Percentiles rank a stretch among this genome's conserved stretches.
phyloP scores from a whole-genome alignment of 371 early-diverging fungal genomes.

The Nematocida major region DNA sequence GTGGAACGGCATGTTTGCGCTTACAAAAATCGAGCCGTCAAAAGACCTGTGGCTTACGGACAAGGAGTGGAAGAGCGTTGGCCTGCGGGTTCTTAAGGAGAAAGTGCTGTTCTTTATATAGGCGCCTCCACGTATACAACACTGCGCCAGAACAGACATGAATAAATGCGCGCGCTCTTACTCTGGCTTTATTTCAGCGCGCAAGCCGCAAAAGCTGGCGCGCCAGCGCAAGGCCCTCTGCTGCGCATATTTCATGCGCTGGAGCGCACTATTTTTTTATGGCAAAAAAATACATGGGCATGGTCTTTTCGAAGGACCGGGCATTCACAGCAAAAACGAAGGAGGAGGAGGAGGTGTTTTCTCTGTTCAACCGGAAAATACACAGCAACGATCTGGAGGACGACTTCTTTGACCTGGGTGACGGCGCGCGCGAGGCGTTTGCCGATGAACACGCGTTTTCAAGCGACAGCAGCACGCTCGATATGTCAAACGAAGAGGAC shows the following conservation, averaged over 20 bases:
- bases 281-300: conserved; percentile 34
- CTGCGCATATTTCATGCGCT: not conserved
- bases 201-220: not conserved
- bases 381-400: conserved; percentile 45
- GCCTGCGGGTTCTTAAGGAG: conserved; percentile 64
- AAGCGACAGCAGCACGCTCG: not conserved
- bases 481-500: not conserved
- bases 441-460: not conserved
- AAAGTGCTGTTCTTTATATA: conserved; percentile 64
- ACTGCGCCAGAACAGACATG: too few relatives aligned
- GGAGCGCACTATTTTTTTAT: conserved; percentile 12
- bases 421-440: not conserved
- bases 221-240: too few relatives aligned
- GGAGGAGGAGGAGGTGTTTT: conserved; percentile 35
- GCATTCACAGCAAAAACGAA: not conserved
- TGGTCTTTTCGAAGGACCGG: conserved; percentile 9
- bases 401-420: conserved; percentile 33
- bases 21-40: conserved; percentile 57
- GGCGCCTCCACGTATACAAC: too few relatives aligned
- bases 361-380: conserved; percentile 19
- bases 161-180: too few relatives aligned
- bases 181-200: too few relatives aligned
- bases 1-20: conserved; percentile 52
- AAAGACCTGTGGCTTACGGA: conserved; percentile 65
- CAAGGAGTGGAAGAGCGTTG: conserved; percentile 60